Evolutionary conservation across 352 stramenopile genomes (phyloP), one percentile per base, ranked within the genome.

Genomic region (Pythium dissotocum): DNA sequence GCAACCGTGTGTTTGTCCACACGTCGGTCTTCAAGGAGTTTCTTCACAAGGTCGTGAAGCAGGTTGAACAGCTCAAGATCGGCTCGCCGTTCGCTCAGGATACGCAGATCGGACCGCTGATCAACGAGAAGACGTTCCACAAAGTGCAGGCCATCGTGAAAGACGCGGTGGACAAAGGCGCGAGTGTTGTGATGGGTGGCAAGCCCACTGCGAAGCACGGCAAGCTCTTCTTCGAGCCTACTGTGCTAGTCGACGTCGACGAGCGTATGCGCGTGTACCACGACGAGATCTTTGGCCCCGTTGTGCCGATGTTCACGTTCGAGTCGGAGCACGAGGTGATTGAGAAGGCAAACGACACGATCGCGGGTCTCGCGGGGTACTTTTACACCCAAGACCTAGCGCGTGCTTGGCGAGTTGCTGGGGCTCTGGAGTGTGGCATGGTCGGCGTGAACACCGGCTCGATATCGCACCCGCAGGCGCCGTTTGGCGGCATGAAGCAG

Each of bases 241-340:
- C 97, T 0, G 86, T 99, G 52, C 70, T 99, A 6, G 84, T 81
- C n/a, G 78, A 93, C 53, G 80, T 97, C 7, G 75, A 91, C 33
- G 76, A 88, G n/a, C 72, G 82, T 10, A 98, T 99, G 87, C 80
- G 77, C 26, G 77, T 98, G n/a, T 94, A 96, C 80, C 82, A 77
- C 57, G 79, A 98, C 65, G 97, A 99, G 82, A 99, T 94, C 35
- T 99, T 99, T 78, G 98, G 97, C 3, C 98, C 98, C 1, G 83
- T 99, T 33, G 89, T 97, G 13, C 82, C 95, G 30, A 77, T 99
- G 26, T 91, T 89, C 53, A 83, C 82, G 30, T 99, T 99, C 75
- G 76, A 90, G n/a, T 97, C 75, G 2, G 97, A 99, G 67, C 90
- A 97, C 14, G 94, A 99, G 73, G 98, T 97, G 21, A 69, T 99